Base-by-base conservation (phyloP, 495 filamentous ascomycete species). In the Chlorociboria aeruginascens region DNA sequence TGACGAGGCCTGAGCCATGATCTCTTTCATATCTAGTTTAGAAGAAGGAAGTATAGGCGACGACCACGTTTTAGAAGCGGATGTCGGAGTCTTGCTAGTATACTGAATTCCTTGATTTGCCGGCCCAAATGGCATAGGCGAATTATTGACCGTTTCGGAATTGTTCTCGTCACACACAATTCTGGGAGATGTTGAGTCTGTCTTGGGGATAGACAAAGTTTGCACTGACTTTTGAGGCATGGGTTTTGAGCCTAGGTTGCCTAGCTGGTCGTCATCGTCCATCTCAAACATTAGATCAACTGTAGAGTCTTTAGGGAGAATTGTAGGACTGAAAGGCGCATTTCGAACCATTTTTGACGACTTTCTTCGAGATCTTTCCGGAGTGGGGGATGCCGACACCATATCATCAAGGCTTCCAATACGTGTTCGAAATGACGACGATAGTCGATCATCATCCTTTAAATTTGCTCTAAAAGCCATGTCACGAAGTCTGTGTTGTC, bases 271-370 rank as follows among this genome's bases (percentile, higher is more conserved):
- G 35, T 86, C 88, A n/a, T 90, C 87, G 48, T 95, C 89, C 86
- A 95, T 95, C 50, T 88, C 81, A 58, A 95, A 95, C 69, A 95
- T 92, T 33, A 95, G 69, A 52, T 95, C 88, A n/a, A 68, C 66
- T 1, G 69, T 63, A 0, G 82, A 87, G 16, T 69, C 71, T 50
- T 76, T 85, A 0, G 79, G 68, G 46, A 72, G 74, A n/a, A 90
- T 67, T 32, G 71, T 61, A 2, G 83, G 82, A 45, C 76, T 75
- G 47, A 71, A 67, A 2, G 66, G 63, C 42, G 68, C 65, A 41
- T 69, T 71, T 14, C 60, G 59, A 42, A 69, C 69, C 37, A 55
- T 62, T 36, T 73, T 72, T 6, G 71, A 60, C 20, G 20, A 25
- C 50, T 63, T 71, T 34, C 63, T 59, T 51, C 72, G 73, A 7